Evolutionary conservation across 2,329 filamentous ascomycete genomes (phyloP).

Genomic region (Clonostachys solani): DNA sequence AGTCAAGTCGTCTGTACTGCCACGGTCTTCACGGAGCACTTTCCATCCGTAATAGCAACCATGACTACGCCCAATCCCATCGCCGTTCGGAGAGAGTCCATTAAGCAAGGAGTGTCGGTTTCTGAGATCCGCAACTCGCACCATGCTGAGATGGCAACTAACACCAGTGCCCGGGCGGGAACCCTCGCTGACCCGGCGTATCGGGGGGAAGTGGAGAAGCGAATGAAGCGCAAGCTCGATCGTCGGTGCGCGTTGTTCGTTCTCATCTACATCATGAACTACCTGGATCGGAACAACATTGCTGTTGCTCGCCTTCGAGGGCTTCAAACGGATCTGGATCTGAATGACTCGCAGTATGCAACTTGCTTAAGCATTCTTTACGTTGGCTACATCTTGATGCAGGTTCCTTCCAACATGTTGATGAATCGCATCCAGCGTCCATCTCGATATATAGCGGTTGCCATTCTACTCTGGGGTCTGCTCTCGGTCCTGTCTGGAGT

Average conservation of each 20-base stretch:
- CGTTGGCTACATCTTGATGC: constrained; percentile 62
- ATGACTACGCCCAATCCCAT: no score
- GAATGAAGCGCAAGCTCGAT: constrained; percentile 68
- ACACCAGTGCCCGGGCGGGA: no score
- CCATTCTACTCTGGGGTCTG: constrained; percentile 56
- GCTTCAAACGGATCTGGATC: constrained; percentile 50
- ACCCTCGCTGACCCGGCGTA: constrained; percentile 36
- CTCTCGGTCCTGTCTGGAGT: constrained; percentile 53
- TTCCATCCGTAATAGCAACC: no score
- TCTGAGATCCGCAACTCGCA: no score
- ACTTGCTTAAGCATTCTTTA: constrained; percentile 62
- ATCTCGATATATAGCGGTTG: constrained; percentile 42
- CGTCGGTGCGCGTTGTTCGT: constrained; percentile 63
- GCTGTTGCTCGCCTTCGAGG: constrained; percentile 62
- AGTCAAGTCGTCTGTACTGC: no score
- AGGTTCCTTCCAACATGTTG: constrained; percentile 54
- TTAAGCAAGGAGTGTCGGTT: no score
- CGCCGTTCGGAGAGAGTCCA: no score
- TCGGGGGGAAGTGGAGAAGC: constrained; percentile 53
- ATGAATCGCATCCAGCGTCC: constrained; percentile 49
- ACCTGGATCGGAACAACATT: constrained; percentile 66
- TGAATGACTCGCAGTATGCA: constrained; percentile 56
- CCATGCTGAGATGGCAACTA: no score
- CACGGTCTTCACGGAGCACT: no score
- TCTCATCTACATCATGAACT: constrained; percentile 72